phyloP scores from a whole-genome alignment of 2,329 filamentous ascomycete species.

The Didymella sp. region DNA sequence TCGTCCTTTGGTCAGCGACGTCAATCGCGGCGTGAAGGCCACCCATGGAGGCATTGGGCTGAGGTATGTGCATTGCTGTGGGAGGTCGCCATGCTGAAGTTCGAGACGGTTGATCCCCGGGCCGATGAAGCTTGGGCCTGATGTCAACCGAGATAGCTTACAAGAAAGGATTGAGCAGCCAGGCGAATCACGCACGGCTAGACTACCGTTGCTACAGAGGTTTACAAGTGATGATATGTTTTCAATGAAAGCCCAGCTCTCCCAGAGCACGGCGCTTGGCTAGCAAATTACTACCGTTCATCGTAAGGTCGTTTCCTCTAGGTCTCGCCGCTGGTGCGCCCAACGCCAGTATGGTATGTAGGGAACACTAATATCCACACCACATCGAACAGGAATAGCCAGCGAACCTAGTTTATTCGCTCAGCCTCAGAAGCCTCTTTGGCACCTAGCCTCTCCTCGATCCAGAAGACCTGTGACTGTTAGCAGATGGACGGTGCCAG shows the following conservation, averaged over 20 bases:
- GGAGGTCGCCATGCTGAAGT: conserved; percentile 28
- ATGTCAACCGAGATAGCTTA: conserved; percentile 2
- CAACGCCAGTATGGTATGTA: conserved; percentile 16
- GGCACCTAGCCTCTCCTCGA: conserved; percentile 44
- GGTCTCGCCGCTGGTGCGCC: conserved; percentile 28
- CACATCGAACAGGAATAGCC: conserved; percentile 10
- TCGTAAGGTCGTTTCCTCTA: conserved; percentile 39
- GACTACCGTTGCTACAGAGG: not conserved
- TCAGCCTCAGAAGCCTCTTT: conserved; percentile 26
- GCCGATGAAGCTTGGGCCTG: conserved; percentile 23
- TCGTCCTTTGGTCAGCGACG: conserved; percentile 33
- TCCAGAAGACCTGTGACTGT: conserved; percentile 50
- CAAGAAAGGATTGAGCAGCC: not conserved
- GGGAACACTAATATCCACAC: conserved; percentile 12
- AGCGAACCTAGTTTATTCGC: conserved; percentile 16
- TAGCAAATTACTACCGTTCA: conserved; percentile 42
- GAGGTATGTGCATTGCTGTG: conserved; percentile 36
- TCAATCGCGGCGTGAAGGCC: conserved; percentile 45
- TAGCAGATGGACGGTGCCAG: conserved; percentile 3
- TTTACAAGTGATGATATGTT: conserved; percentile 28
- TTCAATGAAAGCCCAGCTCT: conserved; percentile 34
- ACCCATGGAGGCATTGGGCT: conserved; percentile 54
- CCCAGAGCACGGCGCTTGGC: conserved; percentile 28
- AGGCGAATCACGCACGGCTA: not conserved
- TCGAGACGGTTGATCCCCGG: conserved; percentile 37